Evolutionary conservation across 2,329 filamentous ascomycete genomes (phyloP).

Genomic region (Colletotrichum sp.): DNA sequence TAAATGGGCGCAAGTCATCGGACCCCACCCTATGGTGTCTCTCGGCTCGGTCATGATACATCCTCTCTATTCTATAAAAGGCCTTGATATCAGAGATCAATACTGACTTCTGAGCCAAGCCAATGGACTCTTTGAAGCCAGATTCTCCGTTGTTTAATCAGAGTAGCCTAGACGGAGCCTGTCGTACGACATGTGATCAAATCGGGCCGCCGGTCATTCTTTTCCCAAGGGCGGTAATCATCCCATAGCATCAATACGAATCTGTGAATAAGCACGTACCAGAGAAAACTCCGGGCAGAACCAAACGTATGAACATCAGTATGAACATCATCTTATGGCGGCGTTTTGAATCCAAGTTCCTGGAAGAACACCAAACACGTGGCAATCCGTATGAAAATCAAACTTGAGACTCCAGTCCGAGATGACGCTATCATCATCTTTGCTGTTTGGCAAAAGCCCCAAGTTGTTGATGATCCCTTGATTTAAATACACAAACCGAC

Average conservation of each 20-base stretch:
- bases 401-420: too few species aligned
- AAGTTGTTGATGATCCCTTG: accelerated
- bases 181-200: too few species aligned
- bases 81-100: too few species aligned
- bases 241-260: neutral
- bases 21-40: neutral
- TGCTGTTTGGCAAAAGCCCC: neutral
- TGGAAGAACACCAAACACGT: too few species aligned
- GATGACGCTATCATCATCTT: neutral
- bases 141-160: too few species aligned
- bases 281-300: neutral
- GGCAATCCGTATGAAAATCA: accelerated
- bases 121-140: too few species aligned
- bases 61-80: too few species aligned
- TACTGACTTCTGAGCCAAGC: neutral
- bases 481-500: neutral
- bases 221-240: too few species aligned
- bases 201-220: too few species aligned
- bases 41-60: too few species aligned
- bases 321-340: accelerated
- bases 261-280: accelerated
- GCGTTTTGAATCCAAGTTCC: too few species aligned
- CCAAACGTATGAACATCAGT: neutral
- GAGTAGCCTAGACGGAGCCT: too few species aligned
- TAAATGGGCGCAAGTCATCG: accelerated